A percentile compares a stretch with the other conserved stretches of the same genome.
These are phyloP conservation scores for Ilyonectria robusta DNA, from an alignment of 2,329 filamentous ascomycete species.

Conservation along the genomic window DNA sequence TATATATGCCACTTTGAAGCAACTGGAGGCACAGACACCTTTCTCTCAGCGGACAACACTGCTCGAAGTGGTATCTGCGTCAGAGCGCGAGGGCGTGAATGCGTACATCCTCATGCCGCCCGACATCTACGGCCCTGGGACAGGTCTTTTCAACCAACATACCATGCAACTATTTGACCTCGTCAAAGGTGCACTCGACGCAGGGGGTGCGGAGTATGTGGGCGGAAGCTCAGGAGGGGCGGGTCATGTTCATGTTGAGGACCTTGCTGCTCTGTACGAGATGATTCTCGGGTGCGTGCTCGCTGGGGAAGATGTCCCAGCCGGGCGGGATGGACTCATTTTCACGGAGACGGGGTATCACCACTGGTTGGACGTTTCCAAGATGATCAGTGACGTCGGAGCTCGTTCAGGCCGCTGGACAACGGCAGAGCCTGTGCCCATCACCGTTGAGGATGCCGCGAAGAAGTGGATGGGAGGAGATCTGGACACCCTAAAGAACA, in stretches of 20 bases:
- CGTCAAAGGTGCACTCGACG: neutral
- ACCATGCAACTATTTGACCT: constrained; percentile 10
- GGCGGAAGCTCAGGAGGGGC: neutral
- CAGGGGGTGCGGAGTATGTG: neutral
- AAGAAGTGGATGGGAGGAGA: constrained; percentile 14
- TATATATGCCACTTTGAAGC: neutral
- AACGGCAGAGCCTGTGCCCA: neutral
- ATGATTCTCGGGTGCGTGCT: constrained; percentile 13
- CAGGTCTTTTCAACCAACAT: constrained; percentile 13
- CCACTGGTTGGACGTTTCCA: constrained; percentile 14
- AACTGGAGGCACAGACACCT: constrained; percentile 1
- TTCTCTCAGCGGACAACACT: constrained; percentile 13
- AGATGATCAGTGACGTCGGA: constrained; percentile 15
- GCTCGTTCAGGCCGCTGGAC: constrained; percentile 5
- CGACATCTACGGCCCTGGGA: constrained; percentile 15
- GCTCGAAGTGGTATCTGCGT: constrained; percentile 7
- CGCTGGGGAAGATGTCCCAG: neutral
- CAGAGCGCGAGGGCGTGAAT: constrained; percentile 11
- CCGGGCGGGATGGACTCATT: constrained; percentile 8
- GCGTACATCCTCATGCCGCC: constrained; percentile 23
- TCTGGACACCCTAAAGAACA: neutral
- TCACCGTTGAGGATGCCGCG: constrained; percentile 19
- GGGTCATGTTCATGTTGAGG: constrained; percentile 16
- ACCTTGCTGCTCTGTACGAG: constrained; percentile 30
- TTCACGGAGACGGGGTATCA: constrained; percentile 29